Conservation (phyloP, 495 filamentous ascomycete species). For the Aspergillus leporis region DNA sequence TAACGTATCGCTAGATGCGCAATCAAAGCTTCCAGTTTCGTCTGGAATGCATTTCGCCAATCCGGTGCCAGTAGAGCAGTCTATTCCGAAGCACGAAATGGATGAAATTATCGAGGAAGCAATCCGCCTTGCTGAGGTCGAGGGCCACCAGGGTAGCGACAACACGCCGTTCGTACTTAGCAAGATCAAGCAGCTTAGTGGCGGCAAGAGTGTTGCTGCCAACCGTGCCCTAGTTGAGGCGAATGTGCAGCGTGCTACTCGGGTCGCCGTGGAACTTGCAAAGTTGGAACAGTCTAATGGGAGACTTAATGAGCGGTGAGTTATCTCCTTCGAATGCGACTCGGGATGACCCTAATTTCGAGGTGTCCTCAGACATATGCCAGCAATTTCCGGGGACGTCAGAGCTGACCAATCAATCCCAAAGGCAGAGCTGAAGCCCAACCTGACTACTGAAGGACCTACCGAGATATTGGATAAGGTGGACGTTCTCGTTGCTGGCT, state of each 20-base stretch:
- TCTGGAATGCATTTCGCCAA: slow-evolving; percentile 86
- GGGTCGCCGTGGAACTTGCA: slow-evolving; percentile 73
- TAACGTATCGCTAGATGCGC: slow-evolving; percentile 52
- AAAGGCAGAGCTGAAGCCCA: slow-evolving; percentile 18
- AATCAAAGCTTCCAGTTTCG: slow-evolving; percentile 61
- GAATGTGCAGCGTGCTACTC: slow-evolving; percentile 79
- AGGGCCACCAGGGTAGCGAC: slow-evolving; percentile 69
- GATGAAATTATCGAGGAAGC: slow-evolving; percentile 71
- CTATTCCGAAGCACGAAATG: slow-evolving; percentile 73
- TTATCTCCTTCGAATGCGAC: slow-evolving; percentile 13
- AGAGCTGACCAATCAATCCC: slow-evolving; percentile 29
- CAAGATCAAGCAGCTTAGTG: slow-evolving; percentile 78
- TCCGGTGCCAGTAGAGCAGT: slow-evolving; percentile 71
- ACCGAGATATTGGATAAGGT: slow-evolving; percentile 27
- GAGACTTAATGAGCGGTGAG: slow-evolving; percentile 42
- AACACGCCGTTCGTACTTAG: slow-evolving; percentile 87
- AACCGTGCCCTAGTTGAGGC: slow-evolving; percentile 77
- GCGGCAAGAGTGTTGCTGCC: slow-evolving; percentile 67
- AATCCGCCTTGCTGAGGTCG: slow-evolving; percentile 65
- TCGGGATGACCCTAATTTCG: slow-evolving; percentile 35
- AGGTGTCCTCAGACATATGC: slow-evolving; percentile 44
- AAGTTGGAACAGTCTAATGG: slow-evolving; percentile 53
- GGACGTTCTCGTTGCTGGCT: slow-evolving; percentile 85
- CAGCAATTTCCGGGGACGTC: slow-evolving; percentile 32
- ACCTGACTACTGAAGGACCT: slow-evolving; percentile 12